A percentile compares a stretch with the other conserved stretches of the same genome.
phyloP scores from a whole-genome alignment of 768 basidiomycete genomes.

The Mycena albidolilacea region DNA sequence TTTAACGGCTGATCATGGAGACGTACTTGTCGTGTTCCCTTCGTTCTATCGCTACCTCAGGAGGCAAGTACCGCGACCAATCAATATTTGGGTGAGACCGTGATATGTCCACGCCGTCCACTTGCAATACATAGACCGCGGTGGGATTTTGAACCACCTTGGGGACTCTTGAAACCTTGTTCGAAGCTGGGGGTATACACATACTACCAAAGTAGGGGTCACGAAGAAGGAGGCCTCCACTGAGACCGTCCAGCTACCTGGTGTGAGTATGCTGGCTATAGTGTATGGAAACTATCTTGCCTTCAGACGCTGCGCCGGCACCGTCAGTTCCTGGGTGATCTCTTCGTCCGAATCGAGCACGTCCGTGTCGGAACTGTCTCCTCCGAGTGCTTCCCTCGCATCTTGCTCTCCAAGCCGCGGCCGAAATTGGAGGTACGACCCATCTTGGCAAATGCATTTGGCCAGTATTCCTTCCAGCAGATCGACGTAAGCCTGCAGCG shows the following conservation, averaged over 20 bases:
- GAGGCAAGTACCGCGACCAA: constrained; percentile 37
- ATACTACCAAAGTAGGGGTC: constrained; percentile 16
- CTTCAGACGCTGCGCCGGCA: constrained; percentile 36
- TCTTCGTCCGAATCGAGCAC: constrained; percentile 33
- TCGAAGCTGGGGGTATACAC: not conserved
- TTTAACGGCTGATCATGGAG: not conserved
- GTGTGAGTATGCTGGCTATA: too few species aligned
- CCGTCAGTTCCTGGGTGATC: constrained; percentile 32
- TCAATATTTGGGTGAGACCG: constrained; percentile 29
- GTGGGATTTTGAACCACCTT: constrained; percentile 6
- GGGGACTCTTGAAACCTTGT: not conserved
- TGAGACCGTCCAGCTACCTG: constrained; percentile 29
- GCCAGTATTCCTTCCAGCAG: constrained; percentile 27
- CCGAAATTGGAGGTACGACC: constrained; percentile 26
- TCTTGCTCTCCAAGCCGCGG: constrained; percentile 16
- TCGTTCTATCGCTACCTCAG: constrained; percentile 13
- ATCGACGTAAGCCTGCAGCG: constrained; percentile 29
- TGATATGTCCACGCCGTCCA: constrained; percentile 28
- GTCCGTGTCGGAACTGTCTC: not conserved
- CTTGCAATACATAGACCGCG: constrained; percentile 29
- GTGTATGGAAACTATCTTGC: not conserved
- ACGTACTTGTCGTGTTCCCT: constrained; percentile 41
- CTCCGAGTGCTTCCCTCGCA: constrained; percentile 9
- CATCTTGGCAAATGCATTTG: constrained; percentile 36
- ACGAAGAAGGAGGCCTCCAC: constrained; percentile 22